phyloP scores from a whole-genome alignment of 208 protist species.

The Leishmania tarentolae region DNA sequence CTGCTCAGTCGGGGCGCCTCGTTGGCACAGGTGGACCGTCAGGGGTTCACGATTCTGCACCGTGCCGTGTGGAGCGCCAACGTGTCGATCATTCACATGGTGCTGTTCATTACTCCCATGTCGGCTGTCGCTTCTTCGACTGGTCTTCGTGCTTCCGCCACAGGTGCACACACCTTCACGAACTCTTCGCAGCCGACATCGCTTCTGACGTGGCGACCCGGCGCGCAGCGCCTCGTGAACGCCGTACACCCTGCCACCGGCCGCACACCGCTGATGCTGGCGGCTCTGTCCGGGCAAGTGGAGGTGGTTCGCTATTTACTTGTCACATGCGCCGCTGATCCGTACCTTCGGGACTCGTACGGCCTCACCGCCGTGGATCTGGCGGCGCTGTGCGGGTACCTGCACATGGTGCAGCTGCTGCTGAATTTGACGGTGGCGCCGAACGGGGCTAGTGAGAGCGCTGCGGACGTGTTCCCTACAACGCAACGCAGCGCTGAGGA shows the following conservation, averaged over 20 bases:
- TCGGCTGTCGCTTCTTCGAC: not conserved
- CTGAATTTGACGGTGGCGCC: conserved; percentile 20
- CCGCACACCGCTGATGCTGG: conserved; percentile 83
- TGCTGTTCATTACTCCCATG: conserved; percentile 57
- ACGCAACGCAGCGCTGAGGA: conserved; percentile 66
- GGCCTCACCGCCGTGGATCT: conserved; percentile 70
- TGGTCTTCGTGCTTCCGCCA: not conserved
- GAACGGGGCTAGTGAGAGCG: conserved; percentile 33
- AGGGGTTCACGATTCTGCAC: conserved; percentile 76
- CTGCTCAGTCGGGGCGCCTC: conserved; percentile 66
- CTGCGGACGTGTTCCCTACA: conserved; percentile 34
- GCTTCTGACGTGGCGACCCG: conserved; percentile 45
- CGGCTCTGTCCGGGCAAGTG: conserved; percentile 59
- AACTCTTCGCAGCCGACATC: not conserved
- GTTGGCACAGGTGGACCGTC: conserved; percentile 53
- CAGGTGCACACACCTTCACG: not conserved
- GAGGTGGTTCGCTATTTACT: conserved; percentile 66
- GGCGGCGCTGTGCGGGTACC: conserved; percentile 68
- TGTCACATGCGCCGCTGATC: conserved; percentile 48
- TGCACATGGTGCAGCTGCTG: conserved; percentile 51
- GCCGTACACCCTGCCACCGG: conserved; percentile 57
- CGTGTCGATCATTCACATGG: conserved; percentile 43
- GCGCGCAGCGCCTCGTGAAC: conserved; percentile 66
- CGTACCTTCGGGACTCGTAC: conserved; percentile 43
- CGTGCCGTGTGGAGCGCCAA: conserved; percentile 82